Evolutionary conservation across 2,329 filamentous ascomycete species (phyloP).

Genomic region (Basipetospora chlamydospora): DNA sequence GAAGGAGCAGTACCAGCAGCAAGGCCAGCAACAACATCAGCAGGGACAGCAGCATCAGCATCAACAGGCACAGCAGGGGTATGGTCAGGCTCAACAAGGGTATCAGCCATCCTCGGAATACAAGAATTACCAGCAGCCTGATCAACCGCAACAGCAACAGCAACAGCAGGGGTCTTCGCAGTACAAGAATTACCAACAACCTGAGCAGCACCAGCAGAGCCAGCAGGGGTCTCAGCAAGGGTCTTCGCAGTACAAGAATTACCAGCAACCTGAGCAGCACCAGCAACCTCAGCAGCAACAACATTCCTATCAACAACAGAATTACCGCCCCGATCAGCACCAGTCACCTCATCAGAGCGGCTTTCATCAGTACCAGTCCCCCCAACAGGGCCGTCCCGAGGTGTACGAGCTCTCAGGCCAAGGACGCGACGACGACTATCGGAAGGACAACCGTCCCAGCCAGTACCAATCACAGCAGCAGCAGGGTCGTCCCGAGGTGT

Average conservation of each 20-base stretch:
- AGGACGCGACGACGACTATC: neutral
- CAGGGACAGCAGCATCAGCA: slow-evolving; percentile 6
- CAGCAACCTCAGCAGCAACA: slow-evolving; percentile 2
- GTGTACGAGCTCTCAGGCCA: slow-evolving; percentile 10
- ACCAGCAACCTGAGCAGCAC: slow-evolving; percentile 9
- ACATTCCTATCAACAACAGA: neutral
- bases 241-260: neutral
- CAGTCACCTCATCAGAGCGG: neutral
- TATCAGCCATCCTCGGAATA: too few relatives aligned
- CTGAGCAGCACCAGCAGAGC: slow-evolving; percentile 6
- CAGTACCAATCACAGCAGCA: slow-evolving; percentile 9
- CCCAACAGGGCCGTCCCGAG: slow-evolving; percentile 4
- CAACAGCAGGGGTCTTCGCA: slow-evolving; percentile 1
- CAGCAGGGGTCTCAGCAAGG: slow-evolving; percentile 6
- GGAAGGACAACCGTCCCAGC: too few relatives aligned
- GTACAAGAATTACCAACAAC: slow-evolving; percentile 6
- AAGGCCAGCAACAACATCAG: slow-evolving; percentile 6
- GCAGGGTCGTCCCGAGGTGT: slow-evolving; percentile 6
- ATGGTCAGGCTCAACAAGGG: neutral
- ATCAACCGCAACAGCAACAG: slow-evolving; percentile 7
- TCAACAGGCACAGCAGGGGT: neutral
- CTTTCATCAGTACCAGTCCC: slow-evolving; percentile 8
- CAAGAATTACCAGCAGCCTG: slow-evolving; percentile 5
- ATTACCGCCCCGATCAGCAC: neutral
- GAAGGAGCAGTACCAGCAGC: slow-evolving; percentile 11